Base-by-base conservation (phyloP, 345 rosid genomes). In the Corchorus capsularis region DNA sequence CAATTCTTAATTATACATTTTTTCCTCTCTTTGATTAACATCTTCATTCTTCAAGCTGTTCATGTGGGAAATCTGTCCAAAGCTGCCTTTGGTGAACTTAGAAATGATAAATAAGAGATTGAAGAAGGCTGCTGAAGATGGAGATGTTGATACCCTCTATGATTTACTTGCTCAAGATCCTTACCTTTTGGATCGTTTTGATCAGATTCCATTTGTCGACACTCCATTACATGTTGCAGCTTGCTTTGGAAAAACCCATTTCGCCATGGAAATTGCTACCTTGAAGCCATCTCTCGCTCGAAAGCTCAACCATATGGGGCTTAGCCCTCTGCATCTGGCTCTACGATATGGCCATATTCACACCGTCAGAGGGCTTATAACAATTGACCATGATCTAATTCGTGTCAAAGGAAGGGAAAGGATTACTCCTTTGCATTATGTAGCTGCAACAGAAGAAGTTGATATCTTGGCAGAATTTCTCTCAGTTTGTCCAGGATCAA, bases 221-320 rank as follows among this genome's bases (percentile, higher is more conserved):
- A 84, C 80, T 71, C 85, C 89, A 34, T 41, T 86, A 7, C 86
- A 81, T 46, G 8, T 78, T 13, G 83, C 88, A 20, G 87, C 87
- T 2, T 19, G 35, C 0, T 32, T 32, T 0, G 86, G 86, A 6
- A 64, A 77, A 59, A 75, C 69, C 35, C 81, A 68, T 57, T 76
- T 84, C 0, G 79, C 83, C 19, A 53, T 83, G 79, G 81, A 82
- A 11, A 4, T 86, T 0, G 76, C 74, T 22, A 81, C 14, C 8
- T 71, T 81, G 0, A 82, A 82, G 54, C 84, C 87, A 0, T 81
- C 70, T 5, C 77, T 80, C 35, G 69, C 78, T 12, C 0, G 72
- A 55, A 86, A 82, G 67, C 83, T 82, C 11, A 80, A 86, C 55
- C 10, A 5, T 0, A 5, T 55, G 45, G 84, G 87, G n/a, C 76